Conservation (phyloP, 1,284 basidiomycete species). For the Fomitiporia mediterranea region DNA sequence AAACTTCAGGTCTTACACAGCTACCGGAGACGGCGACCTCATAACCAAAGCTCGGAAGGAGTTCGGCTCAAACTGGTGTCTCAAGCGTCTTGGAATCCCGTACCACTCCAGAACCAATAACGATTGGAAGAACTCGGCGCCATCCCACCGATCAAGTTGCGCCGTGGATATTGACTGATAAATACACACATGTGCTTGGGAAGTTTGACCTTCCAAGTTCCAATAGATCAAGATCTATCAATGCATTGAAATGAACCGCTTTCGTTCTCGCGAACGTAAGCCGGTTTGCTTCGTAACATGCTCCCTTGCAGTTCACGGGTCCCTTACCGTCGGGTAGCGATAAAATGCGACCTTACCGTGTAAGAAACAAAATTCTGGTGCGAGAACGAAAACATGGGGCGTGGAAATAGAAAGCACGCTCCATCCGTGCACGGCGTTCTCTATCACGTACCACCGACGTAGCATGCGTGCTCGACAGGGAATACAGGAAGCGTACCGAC, state of each 20-base stretch:
- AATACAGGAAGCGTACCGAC: slow-evolving; percentile 4
- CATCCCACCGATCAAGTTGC: slow-evolving; percentile 1
- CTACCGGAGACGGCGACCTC: slow-evolving; percentile 13
- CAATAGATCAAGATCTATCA: slow-evolving; percentile 11
- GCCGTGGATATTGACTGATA: slow-evolving; percentile 7
- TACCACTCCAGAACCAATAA: background rate
- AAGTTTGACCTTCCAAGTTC: slow-evolving; percentile 5
- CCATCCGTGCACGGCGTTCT: slow-evolving; percentile 3
- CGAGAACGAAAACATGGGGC: slow-evolving; percentile 14
- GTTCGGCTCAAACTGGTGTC: slow-evolving; percentile 12
- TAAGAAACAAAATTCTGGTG: slow-evolving; percentile 13
- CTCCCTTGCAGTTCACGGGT: slow-evolving; percentile 2
- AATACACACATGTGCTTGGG: slow-evolving; percentile 12
- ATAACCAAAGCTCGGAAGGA: slow-evolving; percentile 9
- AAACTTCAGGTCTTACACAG: slow-evolving; percentile 7
- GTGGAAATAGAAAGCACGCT: slow-evolving; percentile 15
- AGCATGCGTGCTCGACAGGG: slow-evolving; percentile 11
- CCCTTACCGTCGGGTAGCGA: slow-evolving; percentile 16
- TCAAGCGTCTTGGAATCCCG: background rate
- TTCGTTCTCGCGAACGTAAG: slow-evolving; percentile 18
- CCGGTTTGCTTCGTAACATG: slow-evolving; percentile 4
- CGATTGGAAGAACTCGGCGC: background rate
- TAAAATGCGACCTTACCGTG: slow-evolving; percentile 16
- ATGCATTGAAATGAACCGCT: slow-evolving; percentile 1
- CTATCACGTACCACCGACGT: slow-evolving; percentile 7